Conservation (phyloP, 345 rosid species). For the Hirschfeldia incana region DNA sequence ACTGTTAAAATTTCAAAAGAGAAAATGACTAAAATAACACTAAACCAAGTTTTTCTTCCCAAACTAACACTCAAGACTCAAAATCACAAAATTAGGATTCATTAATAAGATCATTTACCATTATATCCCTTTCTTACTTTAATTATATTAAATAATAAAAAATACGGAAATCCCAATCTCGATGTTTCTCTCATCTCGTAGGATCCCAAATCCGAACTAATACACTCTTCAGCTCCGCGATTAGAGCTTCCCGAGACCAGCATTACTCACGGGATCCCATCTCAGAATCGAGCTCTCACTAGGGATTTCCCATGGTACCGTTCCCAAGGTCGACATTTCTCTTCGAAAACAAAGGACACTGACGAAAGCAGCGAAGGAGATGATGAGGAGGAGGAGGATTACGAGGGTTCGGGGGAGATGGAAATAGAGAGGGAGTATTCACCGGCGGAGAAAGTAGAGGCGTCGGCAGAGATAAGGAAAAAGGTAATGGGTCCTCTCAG, state of each 20-base stretch:
- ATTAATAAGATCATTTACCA: too few relatives aligned
- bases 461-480: slow-evolving; percentile 85
- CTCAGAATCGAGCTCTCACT: slow-evolving; percentile 5
- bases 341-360: slow-evolving; percentile 39
- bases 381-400: slow-evolving; percentile 48
- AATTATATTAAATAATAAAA: too few relatives aligned
- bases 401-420: slow-evolving; percentile 37
- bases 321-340: slow-evolving; percentile 44
- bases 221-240: neutral
- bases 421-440: slow-evolving; percentile 56
- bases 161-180: too few relatives aligned
- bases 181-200: too few relatives aligned
- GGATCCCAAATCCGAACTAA: too few relatives aligned
- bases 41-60: too few relatives aligned
- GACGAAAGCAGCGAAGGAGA: slow-evolving; percentile 47
- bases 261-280: slow-evolving; percentile 18
- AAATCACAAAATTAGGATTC: too few relatives aligned
- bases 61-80: too few relatives aligned
- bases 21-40: too few relatives aligned
- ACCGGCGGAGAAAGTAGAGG: slow-evolving; percentile 69
- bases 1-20: too few relatives aligned
- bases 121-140: too few relatives aligned
- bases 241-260: slow-evolving; percentile 7
- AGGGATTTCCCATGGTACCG: slow-evolving; percentile 25
- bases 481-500: slow-evolving; percentile 68